A percentile compares a stretch with the other conserved stretches of the same genome.
Conservation (phyloP, 345 rosid species). For the Lumnitzera littorea region DNA sequence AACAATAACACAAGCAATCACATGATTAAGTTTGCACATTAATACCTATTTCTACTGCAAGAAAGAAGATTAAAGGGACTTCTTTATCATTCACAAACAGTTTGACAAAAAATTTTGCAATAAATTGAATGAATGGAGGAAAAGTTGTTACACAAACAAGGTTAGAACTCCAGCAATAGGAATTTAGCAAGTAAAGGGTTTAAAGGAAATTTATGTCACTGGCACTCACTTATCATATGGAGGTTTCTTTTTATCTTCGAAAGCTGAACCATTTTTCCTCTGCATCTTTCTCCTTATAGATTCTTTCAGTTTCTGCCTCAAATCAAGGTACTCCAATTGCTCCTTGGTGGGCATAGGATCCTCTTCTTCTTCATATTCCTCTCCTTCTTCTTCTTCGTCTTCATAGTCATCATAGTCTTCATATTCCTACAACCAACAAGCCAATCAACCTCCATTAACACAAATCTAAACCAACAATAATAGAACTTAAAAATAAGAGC, state of each 20-base stretch:
- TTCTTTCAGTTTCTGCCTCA: constrained; percentile 63
- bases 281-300: constrained; percentile 41
- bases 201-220: not conserved
- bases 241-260: constrained; percentile 35
- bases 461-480: not conserved
- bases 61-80: too few species aligned
- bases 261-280: constrained; percentile 32
- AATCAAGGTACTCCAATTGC: constrained; percentile 51
- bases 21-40: too few species aligned
- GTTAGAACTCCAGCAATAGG: not conserved
- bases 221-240: constrained; percentile 57
- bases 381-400: constrained; percentile 34
- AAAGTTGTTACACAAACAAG: not conserved
- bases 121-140: not conserved
- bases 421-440: constrained; percentile 9
- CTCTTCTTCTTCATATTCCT: constrained; percentile 33
- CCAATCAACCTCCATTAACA: constrained; percentile 19
- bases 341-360: constrained; percentile 44
- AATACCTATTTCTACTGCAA: too few species aligned
- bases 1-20: too few species aligned
- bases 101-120: too few species aligned
- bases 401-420: constrained; percentile 51
- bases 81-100: too few species aligned
- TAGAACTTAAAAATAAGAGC: not conserved
- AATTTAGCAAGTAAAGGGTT: not conserved